Evolutionary conservation across 768 basidiomycete species (phyloP).

Genomic region (Lentinus tigrinus): DNA sequence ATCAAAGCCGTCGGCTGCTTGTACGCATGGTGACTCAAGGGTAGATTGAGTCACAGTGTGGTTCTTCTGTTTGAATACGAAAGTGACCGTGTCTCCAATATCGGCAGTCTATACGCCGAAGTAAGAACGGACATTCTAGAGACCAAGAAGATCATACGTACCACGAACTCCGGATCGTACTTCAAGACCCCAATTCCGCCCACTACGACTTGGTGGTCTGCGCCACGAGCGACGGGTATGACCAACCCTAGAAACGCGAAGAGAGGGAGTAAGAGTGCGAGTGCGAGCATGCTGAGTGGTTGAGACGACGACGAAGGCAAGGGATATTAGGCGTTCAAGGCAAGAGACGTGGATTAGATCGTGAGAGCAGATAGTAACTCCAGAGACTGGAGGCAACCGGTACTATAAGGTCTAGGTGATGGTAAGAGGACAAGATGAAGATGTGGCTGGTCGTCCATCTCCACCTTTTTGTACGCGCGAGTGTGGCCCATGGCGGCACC

Average conservation of each 20-base stretch:
- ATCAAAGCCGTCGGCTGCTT: slow-evolving; percentile 48
- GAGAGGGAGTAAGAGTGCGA: slow-evolving; percentile 16
- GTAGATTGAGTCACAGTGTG: slow-evolving; percentile 58
- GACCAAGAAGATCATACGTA: slow-evolving; percentile 17
- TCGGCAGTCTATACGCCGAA: slow-evolving; percentile 39
- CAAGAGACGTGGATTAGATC: too few relatives aligned
- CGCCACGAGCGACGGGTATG: slow-evolving; percentile 36
- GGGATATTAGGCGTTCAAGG: neutral
- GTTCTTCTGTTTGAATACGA: slow-evolving; percentile 56
- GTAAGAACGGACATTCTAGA: neutral
- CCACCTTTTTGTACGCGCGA: neutral
- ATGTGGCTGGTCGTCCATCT: neutral
- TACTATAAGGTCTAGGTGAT: too few relatives aligned
- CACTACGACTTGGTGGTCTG: slow-evolving; percentile 44
- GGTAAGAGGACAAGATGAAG: neutral
- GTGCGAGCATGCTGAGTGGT: slow-evolving; percentile 16
- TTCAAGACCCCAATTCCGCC: slow-evolving; percentile 43
- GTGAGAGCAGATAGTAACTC: too few relatives aligned
- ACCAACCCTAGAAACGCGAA: slow-evolving; percentile 27
- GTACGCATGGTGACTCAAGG: slow-evolving; percentile 47
- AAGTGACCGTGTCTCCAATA: slow-evolving; percentile 46
- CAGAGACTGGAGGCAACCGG: too few relatives aligned
- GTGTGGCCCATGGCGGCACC: neutral
- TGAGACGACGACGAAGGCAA: neutral
- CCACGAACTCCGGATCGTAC: slow-evolving; percentile 39